A percentile compares a stretch with the other conserved stretches of the same genome.
Evolutionary conservation across 768 basidiomycete genomes (phyloP).

Genomic region (Termitomyces sp.): DNA sequence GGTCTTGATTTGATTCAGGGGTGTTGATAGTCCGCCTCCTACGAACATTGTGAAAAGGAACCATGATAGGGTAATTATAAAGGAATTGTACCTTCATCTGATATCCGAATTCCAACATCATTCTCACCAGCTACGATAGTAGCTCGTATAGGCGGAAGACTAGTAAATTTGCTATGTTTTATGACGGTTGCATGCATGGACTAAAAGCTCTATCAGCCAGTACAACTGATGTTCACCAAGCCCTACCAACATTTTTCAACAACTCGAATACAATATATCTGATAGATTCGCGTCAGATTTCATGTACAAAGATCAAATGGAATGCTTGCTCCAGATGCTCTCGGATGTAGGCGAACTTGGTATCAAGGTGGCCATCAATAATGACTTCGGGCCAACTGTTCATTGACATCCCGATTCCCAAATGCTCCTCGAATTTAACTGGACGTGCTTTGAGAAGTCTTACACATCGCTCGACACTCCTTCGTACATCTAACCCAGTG

Average conservation of each 20-base stretch:
- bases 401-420: slow-evolving; percentile 21
- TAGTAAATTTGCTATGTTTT: slow-evolving; percentile 40
- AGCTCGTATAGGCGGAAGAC: slow-evolving; percentile 61
- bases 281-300: neutral
- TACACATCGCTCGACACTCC: slow-evolving; percentile 68
- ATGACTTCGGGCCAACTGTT: slow-evolving; percentile 58
- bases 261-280: slow-evolving; percentile 88
- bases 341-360: slow-evolving; percentile 77
- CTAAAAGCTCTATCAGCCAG: slow-evolving; percentile 31
- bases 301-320: neutral
- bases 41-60: slow-evolving; percentile 12
- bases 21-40: slow-evolving; percentile 70
- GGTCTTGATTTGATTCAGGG: slow-evolving; percentile 45
- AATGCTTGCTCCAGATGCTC: slow-evolving; percentile 77
- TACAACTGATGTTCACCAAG: neutral
- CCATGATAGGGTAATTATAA: neutral
- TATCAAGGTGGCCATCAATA: slow-evolving; percentile 70
- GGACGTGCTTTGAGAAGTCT: slow-evolving; percentile 50
- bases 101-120: slow-evolving; percentile 78
- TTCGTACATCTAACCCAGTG: slow-evolving; percentile 67
- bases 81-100: slow-evolving; percentile 69
- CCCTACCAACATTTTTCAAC: slow-evolving; percentile 75
- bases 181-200: slow-evolving; percentile 68
- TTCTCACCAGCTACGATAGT: slow-evolving; percentile 76
- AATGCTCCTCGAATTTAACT: slow-evolving; percentile 38